These are phyloP conservation scores for Polymyxa betae DNA, from an alignment of 208 protist species.

Conservation along the genomic window DNA sequence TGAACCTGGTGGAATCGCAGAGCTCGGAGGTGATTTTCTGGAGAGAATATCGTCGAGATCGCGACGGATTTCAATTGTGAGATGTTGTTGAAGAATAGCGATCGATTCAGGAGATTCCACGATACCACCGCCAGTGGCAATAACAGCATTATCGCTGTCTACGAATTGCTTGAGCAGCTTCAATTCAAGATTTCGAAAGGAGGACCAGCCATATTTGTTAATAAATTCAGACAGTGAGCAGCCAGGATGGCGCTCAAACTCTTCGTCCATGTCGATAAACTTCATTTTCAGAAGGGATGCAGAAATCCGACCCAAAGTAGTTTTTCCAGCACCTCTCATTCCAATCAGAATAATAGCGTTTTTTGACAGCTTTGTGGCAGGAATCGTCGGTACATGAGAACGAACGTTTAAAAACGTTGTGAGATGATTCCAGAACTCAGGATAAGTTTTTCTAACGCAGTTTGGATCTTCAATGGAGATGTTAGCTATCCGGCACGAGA, in stretches of 20 bases:
- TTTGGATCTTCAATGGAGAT: constrained; percentile 16
- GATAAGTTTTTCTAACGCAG: constrained; percentile 62
- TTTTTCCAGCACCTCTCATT: constrained; percentile 18
- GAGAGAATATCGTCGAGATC: background rate
- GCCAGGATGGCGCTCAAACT: background rate
- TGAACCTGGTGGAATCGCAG: background rate
- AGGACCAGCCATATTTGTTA: background rate
- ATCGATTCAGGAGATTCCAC: constrained; percentile 24
- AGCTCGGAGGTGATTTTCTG: background rate
- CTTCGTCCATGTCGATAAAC: constrained; percentile 30
- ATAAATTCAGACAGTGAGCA: background rate
- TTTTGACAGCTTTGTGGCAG: background rate
- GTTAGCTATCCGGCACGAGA: background rate
- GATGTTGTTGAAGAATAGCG: background rate
- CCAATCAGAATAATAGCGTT: constrained; percentile 21
- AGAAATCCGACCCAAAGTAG: background rate
- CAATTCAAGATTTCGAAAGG: background rate
- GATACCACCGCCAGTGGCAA: constrained; percentile 21
- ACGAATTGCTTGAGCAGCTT: background rate
- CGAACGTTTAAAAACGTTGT: background rate
- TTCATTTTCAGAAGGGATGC: background rate
- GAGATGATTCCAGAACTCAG: constrained; percentile 51
- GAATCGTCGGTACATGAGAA: background rate
- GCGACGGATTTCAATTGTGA: background rate
- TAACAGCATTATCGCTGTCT: background rate